These are phyloP conservation scores for Sporothrix dimorphospora DNA, from an alignment of 2,329 filamentous ascomycete genomes.

Conservation along the genomic window DNA sequence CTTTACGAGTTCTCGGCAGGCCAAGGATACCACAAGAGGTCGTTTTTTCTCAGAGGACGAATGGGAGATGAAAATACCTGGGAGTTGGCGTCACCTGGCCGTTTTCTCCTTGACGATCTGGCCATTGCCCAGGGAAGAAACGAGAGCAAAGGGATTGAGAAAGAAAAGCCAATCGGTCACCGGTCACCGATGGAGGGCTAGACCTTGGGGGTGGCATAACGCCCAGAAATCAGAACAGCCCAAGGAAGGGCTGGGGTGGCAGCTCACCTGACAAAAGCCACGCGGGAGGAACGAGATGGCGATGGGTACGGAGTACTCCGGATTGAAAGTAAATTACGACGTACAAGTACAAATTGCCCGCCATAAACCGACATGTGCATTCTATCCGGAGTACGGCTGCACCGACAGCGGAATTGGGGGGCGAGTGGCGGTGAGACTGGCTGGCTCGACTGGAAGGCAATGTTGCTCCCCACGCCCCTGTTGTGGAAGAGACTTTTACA, in stretches of 20 bases:
- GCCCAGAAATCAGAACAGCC: neutral
- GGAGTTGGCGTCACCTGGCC: neutral
- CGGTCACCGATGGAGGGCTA: neutral
- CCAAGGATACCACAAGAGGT: neutral
- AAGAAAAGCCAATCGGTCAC: neutral
- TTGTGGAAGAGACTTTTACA: neutral
- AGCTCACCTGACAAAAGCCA: conserved; percentile 11
- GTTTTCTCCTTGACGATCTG: neutral
- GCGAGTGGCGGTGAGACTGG: conserved; percentile 17
- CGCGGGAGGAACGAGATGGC: neutral
- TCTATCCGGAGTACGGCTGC: conserved; percentile 4
- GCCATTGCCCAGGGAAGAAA: neutral
- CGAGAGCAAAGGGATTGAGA: neutral
- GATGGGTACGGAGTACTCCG: neutral
- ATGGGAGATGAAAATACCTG: neutral
- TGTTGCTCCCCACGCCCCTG: conserved; percentile 4
- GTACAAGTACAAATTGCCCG: too few relatives aligned
- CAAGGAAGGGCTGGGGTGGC: neutral
- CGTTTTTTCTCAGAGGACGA: neutral
- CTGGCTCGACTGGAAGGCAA: neutral
- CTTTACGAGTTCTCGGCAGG: conserved; percentile 1
- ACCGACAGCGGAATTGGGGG: conserved; percentile 12
- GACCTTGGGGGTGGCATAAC: neutral
- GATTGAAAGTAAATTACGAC: too few relatives aligned
- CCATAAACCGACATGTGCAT: neutral